A percentile compares a stretch with the other conserved stretches of the same genome.
These are phyloP conservation scores for Oropetium thomaeum DNA, from an alignment of 176 grass and related monocot species.

Conservation along the genomic window DNA sequence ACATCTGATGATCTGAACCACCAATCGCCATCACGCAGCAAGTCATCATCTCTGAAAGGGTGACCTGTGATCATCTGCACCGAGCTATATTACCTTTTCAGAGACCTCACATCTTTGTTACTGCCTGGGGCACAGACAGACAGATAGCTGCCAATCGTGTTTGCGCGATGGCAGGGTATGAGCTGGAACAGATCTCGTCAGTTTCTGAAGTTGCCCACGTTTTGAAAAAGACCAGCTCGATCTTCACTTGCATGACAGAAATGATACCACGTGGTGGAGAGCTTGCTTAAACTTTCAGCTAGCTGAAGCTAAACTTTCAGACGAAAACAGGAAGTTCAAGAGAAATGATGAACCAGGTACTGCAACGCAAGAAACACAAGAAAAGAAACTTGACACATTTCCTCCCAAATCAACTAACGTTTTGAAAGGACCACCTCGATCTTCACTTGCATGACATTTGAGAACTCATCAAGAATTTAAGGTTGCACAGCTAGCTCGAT, in stretches of 20 bases:
- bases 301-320: background rate
- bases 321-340: background rate
- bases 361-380: too few relatives aligned
- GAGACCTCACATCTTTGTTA: conserved; percentile 18
- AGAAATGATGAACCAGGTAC: too few relatives aligned
- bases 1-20: conserved; percentile 17
- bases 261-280: background rate
- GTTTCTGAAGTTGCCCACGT: background rate
- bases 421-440: too few relatives aligned
- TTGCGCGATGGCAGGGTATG: background rate
- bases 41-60: conserved; percentile 4
- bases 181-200: conserved; percentile 3
- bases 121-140: background rate
- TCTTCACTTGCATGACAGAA: background rate
- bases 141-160: background rate
- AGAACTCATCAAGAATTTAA: background rate
- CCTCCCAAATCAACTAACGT: too few relatives aligned
- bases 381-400: too few relatives aligned
- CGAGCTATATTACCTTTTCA: conserved; percentile 1
- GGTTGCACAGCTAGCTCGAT: background rate
- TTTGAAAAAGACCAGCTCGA: background rate
- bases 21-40: background rate
- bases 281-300: background rate
- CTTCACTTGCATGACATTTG: too few relatives aligned
- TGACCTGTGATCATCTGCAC: conserved; percentile 29